Evolutionary conservation across 371 early-diverging fungal species (phyloP), one percentile per base, ranked within the genome.

Genomic region (Mortierella sp.): DNA sequence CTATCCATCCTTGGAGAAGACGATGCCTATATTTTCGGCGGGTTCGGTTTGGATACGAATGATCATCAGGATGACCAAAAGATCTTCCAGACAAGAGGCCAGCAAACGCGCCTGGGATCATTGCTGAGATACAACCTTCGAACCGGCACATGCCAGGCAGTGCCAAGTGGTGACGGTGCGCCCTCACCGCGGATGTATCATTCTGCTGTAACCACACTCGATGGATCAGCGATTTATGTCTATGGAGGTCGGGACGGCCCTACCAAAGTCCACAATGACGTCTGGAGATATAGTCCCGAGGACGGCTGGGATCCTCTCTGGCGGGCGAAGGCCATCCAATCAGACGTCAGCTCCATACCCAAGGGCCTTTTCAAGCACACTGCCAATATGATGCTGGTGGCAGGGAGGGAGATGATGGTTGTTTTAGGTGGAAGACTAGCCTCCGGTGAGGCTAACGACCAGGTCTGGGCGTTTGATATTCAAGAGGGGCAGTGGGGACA

Each of bases 181-280:
- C 78, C 78, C 7, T 60, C 70, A 0, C 70, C 78, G 46, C 56
- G 78, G 27, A 70, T 76, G 78, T 42, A 76, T 41, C 78, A 76
- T 27, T 60, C 78, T 28, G 66, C 65, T 0, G 61, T 31, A 0
- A 39, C 65, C 2, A 61, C 58, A 11, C 32, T 65, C 24, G 66
- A 64, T 26, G 78, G 66, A 4, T 44, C 65, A 1, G 50, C 70
- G 0, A 56, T 76, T 15, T 76, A 64, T 28, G 17, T 76, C 5
- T 76, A 76, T 28, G 70, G 78, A 21, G 78, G 78, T 0, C 61
- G 78, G n/a, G 78, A 76, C 41, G 78, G 78, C 1, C 78, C 78
- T 9, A 64, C 56, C 30, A 76, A 76, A 27, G 70, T 76, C 34
- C 70, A 70, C 50, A 76, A 76, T n/a, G 78, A 76, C 39, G 57